These are phyloP conservation scores for Juglanconis juglandina DNA, from an alignment of 2,329 filamentous ascomycete genomes.

Conservation along the genomic window DNA sequence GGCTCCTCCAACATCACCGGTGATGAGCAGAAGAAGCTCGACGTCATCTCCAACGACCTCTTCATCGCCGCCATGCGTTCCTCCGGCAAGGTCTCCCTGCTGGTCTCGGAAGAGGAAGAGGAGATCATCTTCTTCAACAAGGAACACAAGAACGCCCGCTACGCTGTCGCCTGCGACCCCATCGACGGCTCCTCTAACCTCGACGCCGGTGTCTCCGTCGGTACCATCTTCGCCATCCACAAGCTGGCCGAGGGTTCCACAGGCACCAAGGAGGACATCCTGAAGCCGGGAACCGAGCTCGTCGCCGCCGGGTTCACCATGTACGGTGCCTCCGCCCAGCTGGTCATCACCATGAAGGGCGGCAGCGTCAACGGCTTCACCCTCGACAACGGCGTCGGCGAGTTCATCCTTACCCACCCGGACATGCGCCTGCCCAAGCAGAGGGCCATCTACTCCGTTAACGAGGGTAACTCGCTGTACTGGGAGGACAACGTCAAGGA, in stretches of 20 bases:
- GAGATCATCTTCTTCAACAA: slow-evolving; percentile 84
- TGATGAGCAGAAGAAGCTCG: slow-evolving; percentile 99
- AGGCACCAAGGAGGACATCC: slow-evolving; percentile 78
- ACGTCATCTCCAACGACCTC: slow-evolving; percentile 97
- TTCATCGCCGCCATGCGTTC: slow-evolving; percentile 95
- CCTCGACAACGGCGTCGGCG: slow-evolving; percentile 90
- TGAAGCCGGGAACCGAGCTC: slow-evolving; percentile 85
- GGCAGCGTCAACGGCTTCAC: slow-evolving; percentile 96
- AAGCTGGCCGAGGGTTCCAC: slow-evolving; percentile 74
- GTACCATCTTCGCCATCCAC: slow-evolving; percentile 95
- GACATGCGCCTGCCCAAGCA: slow-evolving; percentile 82
- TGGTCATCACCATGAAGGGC: slow-evolving; percentile 95
- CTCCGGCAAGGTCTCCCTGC: slow-evolving; percentile 81
- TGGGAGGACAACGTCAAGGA: slow-evolving; percentile 85
- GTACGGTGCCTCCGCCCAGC: slow-evolving; percentile 95
- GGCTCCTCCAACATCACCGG: slow-evolving; percentile 93
- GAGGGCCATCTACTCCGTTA: slow-evolving; percentile 92
- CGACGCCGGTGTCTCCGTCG: slow-evolving; percentile 94
- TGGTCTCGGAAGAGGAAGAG: slow-evolving; percentile 98
- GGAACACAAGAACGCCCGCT: slow-evolving; percentile 68
- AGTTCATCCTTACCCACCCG: slow-evolving; percentile 98
- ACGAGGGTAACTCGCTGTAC: slow-evolving; percentile 97
- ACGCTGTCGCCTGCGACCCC: slow-evolving; percentile 94
- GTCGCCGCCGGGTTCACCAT: slow-evolving; percentile 98
- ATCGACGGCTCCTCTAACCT: slow-evolving; percentile 98